phyloP scores from a whole-genome alignment of 2,329 filamentous ascomycete genomes.

The Beauveria varroae region DNA sequence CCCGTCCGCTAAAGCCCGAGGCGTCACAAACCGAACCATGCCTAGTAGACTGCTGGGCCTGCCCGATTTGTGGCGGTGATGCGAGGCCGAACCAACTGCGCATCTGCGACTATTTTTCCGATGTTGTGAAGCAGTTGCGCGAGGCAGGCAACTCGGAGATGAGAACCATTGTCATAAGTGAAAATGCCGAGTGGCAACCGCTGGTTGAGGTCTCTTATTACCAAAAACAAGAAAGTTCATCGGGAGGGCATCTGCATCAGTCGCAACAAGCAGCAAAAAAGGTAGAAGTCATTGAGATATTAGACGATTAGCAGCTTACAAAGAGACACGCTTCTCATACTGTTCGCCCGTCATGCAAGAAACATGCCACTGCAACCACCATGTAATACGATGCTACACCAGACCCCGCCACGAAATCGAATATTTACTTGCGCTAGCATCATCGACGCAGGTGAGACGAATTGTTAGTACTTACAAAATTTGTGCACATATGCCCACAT shows the following conservation, averaged over 20 bases:
- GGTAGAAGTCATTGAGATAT: conserved; percentile 10
- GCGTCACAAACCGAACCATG: conserved; percentile 35
- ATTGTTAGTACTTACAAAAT: background rate
- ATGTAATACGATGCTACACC: conserved; percentile 5
- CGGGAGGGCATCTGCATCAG: background rate
- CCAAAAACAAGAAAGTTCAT: background rate
- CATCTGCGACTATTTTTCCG: conserved; percentile 65
- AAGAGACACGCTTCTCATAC: background rate
- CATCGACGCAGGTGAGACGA: conserved; percentile 2
- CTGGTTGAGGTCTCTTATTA: conserved; percentile 11
- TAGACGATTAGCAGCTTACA: conserved; percentile 6
- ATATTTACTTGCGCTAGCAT: background rate
- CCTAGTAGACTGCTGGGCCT: conserved; percentile 69
- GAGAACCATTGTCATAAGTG: conserved; percentile 23
- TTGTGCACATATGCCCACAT: rapidly evolving
- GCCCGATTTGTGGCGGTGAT: conserved; percentile 73
- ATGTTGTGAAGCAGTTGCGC: conserved; percentile 49
- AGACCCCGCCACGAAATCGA: background rate
- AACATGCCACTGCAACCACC: background rate
- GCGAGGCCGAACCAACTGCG: conserved; percentile 65
- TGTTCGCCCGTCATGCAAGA: background rate
- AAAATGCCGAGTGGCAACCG: conserved; percentile 27
- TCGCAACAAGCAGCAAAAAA: background rate
- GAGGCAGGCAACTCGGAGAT: conserved; percentile 15
- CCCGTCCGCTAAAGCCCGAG: background rate